Percentiles rank a stretch among this genome's conserved stretches.
phyloP scores from a whole-genome alignment of 148 eudicot species.

The Vaccinium darrowii region DNA sequence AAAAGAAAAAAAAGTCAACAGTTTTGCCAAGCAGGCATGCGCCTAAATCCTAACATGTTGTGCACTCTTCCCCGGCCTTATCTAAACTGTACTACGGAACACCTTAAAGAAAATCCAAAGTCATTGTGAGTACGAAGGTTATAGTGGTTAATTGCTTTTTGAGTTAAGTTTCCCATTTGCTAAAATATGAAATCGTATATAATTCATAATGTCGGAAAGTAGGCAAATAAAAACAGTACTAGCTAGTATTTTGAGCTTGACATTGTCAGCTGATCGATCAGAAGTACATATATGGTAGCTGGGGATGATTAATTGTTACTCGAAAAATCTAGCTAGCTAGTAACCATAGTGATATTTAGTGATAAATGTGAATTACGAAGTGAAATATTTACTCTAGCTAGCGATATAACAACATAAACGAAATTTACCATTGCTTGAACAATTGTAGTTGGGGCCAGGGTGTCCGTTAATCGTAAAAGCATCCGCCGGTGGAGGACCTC shows the following conservation, averaged over 20 bases:
- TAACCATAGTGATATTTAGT: background rate
- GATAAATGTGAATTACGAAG: background rate
- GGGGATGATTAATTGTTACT: background rate
- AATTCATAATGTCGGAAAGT: too few relatives aligned
- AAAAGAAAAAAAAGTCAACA: background rate
- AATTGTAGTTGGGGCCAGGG: constrained; percentile 62
- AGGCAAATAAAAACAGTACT: too few relatives aligned
- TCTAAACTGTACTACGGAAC: background rate
- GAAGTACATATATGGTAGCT: background rate
- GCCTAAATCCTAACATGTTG: background rate
- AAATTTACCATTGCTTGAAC: constrained; percentile 49
- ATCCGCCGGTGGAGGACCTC: constrained; percentile 56
- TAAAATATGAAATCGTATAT: too few relatives aligned
- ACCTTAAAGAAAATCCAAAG: background rate
- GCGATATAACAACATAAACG: background rate
- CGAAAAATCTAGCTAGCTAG: background rate
- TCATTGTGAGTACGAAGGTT: background rate
- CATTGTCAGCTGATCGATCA: background rate
- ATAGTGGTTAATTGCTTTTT: background rate
- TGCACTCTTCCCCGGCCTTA: background rate
- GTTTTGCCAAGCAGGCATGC: background rate
- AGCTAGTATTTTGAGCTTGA: background rate
- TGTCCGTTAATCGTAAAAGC: constrained; percentile 66
- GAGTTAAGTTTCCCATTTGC: background rate
- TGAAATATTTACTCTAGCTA: background rate